Evolutionary conservation across 805 yeast genomes (phyloP).

Genomic region (Candida broadrunensis): DNA sequence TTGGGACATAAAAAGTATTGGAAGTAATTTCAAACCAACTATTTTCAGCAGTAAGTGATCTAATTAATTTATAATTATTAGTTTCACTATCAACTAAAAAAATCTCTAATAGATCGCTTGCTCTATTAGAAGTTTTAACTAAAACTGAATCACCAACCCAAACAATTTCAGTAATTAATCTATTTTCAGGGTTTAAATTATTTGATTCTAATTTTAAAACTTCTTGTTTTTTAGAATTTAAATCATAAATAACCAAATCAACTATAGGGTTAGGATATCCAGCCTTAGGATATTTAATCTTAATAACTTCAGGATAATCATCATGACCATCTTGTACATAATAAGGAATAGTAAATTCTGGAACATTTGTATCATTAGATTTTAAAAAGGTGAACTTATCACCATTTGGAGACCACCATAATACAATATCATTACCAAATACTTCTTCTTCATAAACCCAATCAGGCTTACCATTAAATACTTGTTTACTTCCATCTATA

Average conservation of each 20-base stretch:
- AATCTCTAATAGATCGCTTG: constrained; percentile 53
- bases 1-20: constrained; percentile 33
- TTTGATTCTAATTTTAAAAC: constrained; percentile 16
- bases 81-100: constrained; percentile 37
- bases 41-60: constrained; percentile 48
- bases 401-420: constrained; percentile 77
- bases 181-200: constrained; percentile 27
- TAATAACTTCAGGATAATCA: constrained; percentile 45
- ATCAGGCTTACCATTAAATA: constrained; percentile 71
- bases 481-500: constrained; percentile 47
- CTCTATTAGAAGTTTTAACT: constrained; percentile 61
- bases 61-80: constrained; percentile 23
- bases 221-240: constrained; percentile 12
- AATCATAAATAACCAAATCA: constrained; percentile 41
- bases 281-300: constrained; percentile 67
- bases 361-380: constrained; percentile 60
- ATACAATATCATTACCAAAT: constrained; percentile 50
- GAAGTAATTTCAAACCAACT: constrained; percentile 56
- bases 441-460: constrained; percentile 89
- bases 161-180: constrained; percentile 56
- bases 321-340: constrained; percentile 37
- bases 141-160: constrained; percentile 55
- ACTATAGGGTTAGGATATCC: constrained; percentile 60
- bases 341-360: constrained; percentile 47
- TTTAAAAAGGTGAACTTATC: constrained; percentile 51